phyloP scores from a whole-genome alignment of 2,329 filamentous ascomycete genomes.

The Diplodia intermedia region DNA sequence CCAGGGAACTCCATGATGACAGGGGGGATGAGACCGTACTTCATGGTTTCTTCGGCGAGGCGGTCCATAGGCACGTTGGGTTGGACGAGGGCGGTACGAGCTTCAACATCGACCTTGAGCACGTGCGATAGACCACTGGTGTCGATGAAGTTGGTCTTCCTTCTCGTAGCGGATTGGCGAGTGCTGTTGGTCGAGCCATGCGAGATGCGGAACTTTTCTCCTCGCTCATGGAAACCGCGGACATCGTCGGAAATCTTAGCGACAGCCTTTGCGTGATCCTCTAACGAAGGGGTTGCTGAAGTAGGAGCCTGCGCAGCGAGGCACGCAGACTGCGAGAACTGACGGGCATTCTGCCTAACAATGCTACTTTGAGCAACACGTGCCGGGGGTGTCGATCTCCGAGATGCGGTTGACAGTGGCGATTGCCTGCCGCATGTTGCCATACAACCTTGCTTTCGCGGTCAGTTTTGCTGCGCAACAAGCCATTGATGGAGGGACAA shows the following conservation, averaged over 20 bases:
- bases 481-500: background rate
- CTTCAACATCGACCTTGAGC: slow-evolving; percentile 62
- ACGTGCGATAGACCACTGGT: slow-evolving; percentile 70
- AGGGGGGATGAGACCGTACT: slow-evolving; percentile 64
- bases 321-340: background rate
- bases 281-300: slow-evolving; percentile 39
- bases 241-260: slow-evolving; percentile 55
- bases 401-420: slow-evolving; percentile 1
- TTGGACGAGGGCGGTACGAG: slow-evolving; percentile 68
- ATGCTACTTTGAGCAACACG: background rate
- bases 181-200: slow-evolving; percentile 82
- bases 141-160: slow-evolving; percentile 65
- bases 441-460: background rate
- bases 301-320: background rate
- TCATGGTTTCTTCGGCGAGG: slow-evolving; percentile 65
- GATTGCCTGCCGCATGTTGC: background rate
- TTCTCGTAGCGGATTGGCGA: slow-evolving; percentile 54
- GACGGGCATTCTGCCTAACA: slow-evolving; percentile 2
- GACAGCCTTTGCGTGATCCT: slow-evolving; percentile 54
- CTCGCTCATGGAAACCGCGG: slow-evolving; percentile 57
- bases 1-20: slow-evolving; percentile 76
- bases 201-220: slow-evolving; percentile 73
- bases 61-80: slow-evolving; percentile 74
- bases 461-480: background rate
- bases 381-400: slow-evolving; percentile 10